These are phyloP conservation scores for Elymus sibiricus DNA, from an alignment of 176 grass and related monocot genomes.

Conservation along the genomic window DNA sequence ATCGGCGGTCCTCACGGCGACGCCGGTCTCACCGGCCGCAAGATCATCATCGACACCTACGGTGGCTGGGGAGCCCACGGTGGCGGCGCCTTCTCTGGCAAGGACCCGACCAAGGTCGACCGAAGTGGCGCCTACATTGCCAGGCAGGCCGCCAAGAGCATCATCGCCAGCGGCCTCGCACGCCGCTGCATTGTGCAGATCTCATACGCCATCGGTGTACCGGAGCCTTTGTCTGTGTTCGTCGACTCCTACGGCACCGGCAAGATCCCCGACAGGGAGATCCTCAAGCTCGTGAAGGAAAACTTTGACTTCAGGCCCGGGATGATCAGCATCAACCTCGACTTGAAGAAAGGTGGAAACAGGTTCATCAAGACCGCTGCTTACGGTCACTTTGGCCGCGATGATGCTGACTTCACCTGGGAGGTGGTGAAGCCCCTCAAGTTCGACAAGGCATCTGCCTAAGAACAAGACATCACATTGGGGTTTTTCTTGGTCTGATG, in stretches of 20 bases:
- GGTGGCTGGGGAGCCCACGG: slow-evolving; percentile 60
- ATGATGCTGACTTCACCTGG: slow-evolving; percentile 62
- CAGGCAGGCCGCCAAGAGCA: slow-evolving; percentile 65
- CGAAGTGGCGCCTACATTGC: slow-evolving; percentile 58
- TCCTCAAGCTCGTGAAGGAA: slow-evolving; percentile 51
- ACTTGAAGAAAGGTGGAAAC: slow-evolving; percentile 53
- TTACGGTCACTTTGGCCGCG: slow-evolving; percentile 54
- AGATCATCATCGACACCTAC: slow-evolving; percentile 71
- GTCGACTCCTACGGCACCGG: slow-evolving; percentile 53
- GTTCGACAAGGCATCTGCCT: slow-evolving; percentile 42
- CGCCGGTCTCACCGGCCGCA: slow-evolving; percentile 47
- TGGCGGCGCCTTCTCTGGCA: slow-evolving; percentile 51
- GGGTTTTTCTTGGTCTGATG: background rate
- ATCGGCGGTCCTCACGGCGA: slow-evolving; percentile 53
- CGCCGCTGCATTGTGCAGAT: slow-evolving; percentile 61
- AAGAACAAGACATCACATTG: background rate
- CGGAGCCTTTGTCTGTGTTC: slow-evolving; percentile 49
- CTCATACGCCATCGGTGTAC: slow-evolving; percentile 58
- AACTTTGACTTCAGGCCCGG: background rate
- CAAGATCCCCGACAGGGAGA: slow-evolving; percentile 56
- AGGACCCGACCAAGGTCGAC: slow-evolving; percentile 70
- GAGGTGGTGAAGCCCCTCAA: slow-evolving; percentile 63
- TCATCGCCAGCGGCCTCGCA: slow-evolving; percentile 38
- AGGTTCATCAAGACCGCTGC: slow-evolving; percentile 69
- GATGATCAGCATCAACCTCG: slow-evolving; percentile 45